Evolutionary conservation across 2,329 filamentous ascomycete genomes (phyloP).

Genomic region (Aspergillus fijiensis): DNA sequence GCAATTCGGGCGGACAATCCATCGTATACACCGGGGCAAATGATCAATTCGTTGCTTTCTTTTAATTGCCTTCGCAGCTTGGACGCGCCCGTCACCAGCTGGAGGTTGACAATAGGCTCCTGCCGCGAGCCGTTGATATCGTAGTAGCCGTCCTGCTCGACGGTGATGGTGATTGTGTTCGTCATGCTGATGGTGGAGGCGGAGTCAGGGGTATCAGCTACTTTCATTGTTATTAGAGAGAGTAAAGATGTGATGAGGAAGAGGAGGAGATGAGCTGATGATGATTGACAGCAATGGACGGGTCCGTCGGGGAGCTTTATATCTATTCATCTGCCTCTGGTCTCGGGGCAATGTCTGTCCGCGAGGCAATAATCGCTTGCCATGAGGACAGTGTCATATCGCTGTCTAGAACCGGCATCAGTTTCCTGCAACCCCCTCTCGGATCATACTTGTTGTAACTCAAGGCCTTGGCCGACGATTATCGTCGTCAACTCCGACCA

Average conservation of each 20-base stretch:
- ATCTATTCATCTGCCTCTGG: neutral
- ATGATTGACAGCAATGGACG: neutral
- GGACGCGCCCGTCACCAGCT: conserved; percentile 30
- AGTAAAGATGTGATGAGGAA: neutral
- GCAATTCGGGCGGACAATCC: conserved; percentile 65
- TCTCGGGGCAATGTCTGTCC: conserved; percentile 3
- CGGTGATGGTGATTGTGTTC: conserved; percentile 32
- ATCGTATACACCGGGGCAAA: conserved; percentile 68
- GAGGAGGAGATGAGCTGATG: neutral
- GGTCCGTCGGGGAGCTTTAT: neutral
- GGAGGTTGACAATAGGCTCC: conserved; percentile 30
- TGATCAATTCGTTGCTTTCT: conserved; percentile 41
- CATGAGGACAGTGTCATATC: neutral
- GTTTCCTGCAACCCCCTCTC: neutral
- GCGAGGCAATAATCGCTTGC: neutral
- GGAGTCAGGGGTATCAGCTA: conserved; percentile 11
- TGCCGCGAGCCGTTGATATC: conserved; percentile 31
- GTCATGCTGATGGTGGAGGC: conserved; percentile 23
- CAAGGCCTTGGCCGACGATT: conserved; percentile 5
- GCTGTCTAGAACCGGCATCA: neutral
- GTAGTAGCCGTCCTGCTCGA: conserved; percentile 35
- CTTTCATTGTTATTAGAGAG: conserved; percentile 13
- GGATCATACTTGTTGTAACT: neutral
- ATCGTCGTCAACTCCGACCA: conserved; percentile 1
- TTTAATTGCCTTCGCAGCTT: conserved; percentile 30